phyloP scores from a whole-genome alignment of 2,329 filamentous ascomycete genomes.

The Cytospora leucostoma region DNA sequence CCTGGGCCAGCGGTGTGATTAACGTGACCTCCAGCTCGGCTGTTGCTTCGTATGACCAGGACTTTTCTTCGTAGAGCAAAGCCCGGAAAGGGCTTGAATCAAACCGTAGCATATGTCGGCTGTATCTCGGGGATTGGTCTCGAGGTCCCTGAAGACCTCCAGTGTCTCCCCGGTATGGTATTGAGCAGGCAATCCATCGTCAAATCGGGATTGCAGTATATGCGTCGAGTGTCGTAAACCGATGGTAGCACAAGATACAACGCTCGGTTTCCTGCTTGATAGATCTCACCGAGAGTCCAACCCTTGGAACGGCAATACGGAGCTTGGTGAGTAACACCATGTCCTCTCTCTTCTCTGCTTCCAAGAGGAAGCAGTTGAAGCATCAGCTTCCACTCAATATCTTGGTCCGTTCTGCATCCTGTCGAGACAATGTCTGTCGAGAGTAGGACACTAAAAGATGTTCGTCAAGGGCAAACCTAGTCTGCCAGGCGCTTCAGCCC shows the following conservation, averaged over 20 bases:
- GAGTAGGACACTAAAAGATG: not conserved
- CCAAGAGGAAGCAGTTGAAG: not conserved
- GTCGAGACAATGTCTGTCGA: not conserved
- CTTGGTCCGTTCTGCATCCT: not conserved
- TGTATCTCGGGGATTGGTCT: conserved; percentile 2
- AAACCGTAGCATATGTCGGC: conserved; percentile 1
- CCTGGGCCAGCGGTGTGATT: conserved; percentile 26
- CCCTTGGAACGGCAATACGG: not conserved
- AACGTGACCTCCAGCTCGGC: conserved; percentile 16
- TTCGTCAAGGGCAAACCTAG: not conserved
- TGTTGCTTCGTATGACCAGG: not conserved
- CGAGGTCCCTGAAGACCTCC: not conserved
- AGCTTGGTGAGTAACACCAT: not conserved
- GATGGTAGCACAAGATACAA: not conserved
- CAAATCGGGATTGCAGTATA: not conserved
- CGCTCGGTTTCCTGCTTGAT: not conserved
- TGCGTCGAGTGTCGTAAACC: not conserved
- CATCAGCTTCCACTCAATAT: too few relatives aligned
- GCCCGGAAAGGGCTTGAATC: not conserved
- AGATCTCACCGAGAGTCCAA: not conserved
- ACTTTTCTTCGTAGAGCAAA: not conserved
- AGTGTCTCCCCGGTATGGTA: not conserved
- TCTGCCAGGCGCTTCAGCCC: conserved; percentile 42
- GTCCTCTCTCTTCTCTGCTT: not conserved
- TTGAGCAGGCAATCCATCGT: not conserved